Evolutionary conservation across 768 basidiomycete species (phyloP).

Genomic region (Leccinum imitatum): DNA sequence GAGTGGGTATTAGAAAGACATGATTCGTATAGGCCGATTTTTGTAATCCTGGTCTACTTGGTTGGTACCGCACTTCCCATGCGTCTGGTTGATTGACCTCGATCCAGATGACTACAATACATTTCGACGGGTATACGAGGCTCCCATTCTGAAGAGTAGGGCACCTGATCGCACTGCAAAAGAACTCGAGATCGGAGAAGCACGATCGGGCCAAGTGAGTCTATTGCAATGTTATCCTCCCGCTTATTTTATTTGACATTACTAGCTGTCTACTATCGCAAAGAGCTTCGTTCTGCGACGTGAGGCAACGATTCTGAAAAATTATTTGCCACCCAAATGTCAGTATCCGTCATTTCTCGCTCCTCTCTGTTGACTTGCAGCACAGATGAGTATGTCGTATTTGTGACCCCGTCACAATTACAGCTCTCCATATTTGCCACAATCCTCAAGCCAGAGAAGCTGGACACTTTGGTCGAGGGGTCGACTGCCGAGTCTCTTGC

Average conservation of each 20-base stretch:
- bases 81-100: slow-evolving; percentile 1
- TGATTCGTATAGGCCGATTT: slow-evolving; percentile 68
- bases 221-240: slow-evolving; percentile 2
- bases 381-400: slow-evolving; percentile 97
- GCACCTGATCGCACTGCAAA: slow-evolving; percentile 69
- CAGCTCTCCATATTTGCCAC: slow-evolving; percentile 78
- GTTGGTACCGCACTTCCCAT: slow-evolving; percentile 36
- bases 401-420: slow-evolving; percentile 81
- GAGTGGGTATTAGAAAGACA: background rate
- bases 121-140: slow-evolving; percentile 82
- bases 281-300: slow-evolving; percentile 90
- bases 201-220: slow-evolving; percentile 70
- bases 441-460: slow-evolving; percentile 69
- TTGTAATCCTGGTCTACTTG: slow-evolving; percentile 89
- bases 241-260: background rate
- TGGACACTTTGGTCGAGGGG: slow-evolving; percentile 67
- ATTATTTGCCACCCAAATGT: slow-evolving; percentile 93
- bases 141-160: slow-evolving; percentile 83
- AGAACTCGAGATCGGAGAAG: slow-evolving; percentile 76
- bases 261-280: slow-evolving; percentile 67
- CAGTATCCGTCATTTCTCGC: slow-evolving; percentile 24
- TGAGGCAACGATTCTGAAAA: slow-evolving; percentile 77
- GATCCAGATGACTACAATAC: slow-evolving; percentile 66
- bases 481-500: slow-evolving; percentile 77
- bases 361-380: slow-evolving; percentile 2